These are phyloP conservation scores for Arctium lappa DNA, from an alignment of 129 eudicot genomes.

Conservation along the genomic window DNA sequence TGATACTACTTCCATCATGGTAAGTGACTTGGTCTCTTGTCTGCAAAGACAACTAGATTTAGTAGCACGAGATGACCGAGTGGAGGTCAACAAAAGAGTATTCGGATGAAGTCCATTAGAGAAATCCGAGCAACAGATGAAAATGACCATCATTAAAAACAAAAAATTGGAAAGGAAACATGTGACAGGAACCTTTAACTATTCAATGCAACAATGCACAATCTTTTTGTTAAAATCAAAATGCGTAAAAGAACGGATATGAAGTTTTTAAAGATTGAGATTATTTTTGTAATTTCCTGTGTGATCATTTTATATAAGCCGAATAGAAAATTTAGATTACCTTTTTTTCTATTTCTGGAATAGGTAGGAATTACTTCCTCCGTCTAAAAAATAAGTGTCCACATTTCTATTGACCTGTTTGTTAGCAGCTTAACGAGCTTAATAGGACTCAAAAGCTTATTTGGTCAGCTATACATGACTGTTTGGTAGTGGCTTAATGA, in stretches of 20 bases:
- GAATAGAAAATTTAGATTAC: neutral
- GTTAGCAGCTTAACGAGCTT: too few species aligned
- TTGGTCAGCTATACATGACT: too few species aligned
- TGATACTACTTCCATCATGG: constrained; percentile 30
- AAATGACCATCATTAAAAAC: neutral
- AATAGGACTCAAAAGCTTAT: too few species aligned
- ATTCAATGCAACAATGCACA: neutral
- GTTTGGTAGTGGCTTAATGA: too few species aligned
- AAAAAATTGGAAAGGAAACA: neutral
- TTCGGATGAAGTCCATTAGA: neutral
- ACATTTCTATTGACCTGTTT: neutral
- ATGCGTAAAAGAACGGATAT: neutral
- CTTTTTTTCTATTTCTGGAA: neutral
- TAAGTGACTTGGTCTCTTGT: constrained; percentile 38
- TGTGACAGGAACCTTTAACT: neutral
- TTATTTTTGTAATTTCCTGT: neutral
- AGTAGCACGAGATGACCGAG: neutral
- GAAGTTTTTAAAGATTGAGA: neutral
- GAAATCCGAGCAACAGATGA: neutral
- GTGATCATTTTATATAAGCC: neutral
- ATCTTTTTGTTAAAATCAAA: neutral
- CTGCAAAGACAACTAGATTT: constrained; percentile 26
- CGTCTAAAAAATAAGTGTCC: neutral
- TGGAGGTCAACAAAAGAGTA: neutral
- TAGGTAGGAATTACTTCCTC: neutral